Evolutionary conservation across 495 filamentous ascomycete species (phyloP).

Genomic region (Cryomyces antarcticus): DNA sequence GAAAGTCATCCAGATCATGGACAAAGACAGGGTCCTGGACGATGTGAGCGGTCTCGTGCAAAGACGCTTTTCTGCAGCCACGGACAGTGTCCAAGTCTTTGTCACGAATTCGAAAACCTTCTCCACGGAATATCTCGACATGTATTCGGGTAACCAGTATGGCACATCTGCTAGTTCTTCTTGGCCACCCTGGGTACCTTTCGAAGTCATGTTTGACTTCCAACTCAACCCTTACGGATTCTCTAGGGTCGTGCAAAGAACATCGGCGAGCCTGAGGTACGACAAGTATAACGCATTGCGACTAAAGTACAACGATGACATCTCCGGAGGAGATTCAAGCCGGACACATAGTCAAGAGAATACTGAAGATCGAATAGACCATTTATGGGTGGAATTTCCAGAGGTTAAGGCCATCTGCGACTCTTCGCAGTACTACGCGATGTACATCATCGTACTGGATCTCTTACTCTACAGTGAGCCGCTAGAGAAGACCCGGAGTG

Average conservation of each 20-base stretch:
- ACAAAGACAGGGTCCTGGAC: constrained; percentile 78
- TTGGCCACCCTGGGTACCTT: constrained; percentile 94
- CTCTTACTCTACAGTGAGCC: constrained; percentile 88
- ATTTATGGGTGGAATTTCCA: constrained; percentile 91
- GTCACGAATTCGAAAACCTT: constrained; percentile 84
- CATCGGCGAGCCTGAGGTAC: constrained; percentile 79
- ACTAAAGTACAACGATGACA: constrained; percentile 92
- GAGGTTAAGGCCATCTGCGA: constrained; percentile 82
- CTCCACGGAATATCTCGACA: constrained; percentile 54
- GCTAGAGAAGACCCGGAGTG: constrained; percentile 80
- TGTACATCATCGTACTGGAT: constrained; percentile 94
- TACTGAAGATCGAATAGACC: constrained; percentile 67
- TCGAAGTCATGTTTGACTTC: constrained; percentile 98
- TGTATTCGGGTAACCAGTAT: constrained; percentile 87
- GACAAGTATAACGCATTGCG: constrained; percentile 97
- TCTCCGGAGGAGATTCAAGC: constrained; percentile 35
- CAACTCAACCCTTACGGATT: constrained; percentile 81
- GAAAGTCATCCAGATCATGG: constrained; percentile 92
- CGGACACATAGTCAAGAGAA: constrained; percentile 25
- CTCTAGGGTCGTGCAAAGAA: constrained; percentile 82
- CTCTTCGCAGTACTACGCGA: constrained; percentile 85
- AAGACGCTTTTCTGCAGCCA: constrained; percentile 75
- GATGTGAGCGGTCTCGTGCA: constrained; percentile 90
- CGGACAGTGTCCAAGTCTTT: constrained; percentile 95
- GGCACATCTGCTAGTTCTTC: constrained; percentile 65